These are phyloP conservation scores for Vitis cinerea DNA, from an alignment of 164 flowering plant genomes.

Conservation along the genomic window DNA sequence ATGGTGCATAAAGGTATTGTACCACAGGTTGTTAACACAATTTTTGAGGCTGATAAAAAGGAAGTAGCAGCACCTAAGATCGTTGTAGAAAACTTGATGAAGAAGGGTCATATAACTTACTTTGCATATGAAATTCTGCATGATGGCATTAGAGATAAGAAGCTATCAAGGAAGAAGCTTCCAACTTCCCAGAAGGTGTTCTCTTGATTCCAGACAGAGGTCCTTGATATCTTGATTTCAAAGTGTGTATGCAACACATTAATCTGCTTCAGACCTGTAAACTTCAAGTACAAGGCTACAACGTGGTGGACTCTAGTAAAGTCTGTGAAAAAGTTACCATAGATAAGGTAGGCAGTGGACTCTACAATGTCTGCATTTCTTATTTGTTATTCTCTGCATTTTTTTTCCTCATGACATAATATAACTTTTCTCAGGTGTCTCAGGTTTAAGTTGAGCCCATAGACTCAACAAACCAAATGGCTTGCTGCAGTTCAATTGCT, in stretches of 20 bases:
- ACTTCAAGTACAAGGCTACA: background rate
- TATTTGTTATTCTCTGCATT: background rate
- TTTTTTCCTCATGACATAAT: background rate
- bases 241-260: background rate
- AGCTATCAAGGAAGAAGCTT: constrained; percentile 38
- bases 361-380: background rate
- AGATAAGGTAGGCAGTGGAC: background rate
- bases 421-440: background rate
- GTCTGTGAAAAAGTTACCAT: background rate
- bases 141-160: constrained; percentile 82
- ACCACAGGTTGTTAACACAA: constrained; percentile 74
- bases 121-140: constrained; percentile 68
- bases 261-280: background rate
- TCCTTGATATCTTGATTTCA: background rate
- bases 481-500: background rate
- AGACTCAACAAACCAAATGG: background rate
- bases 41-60: constrained; percentile 72
- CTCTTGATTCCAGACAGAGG: constrained; percentile 3
- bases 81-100: constrained; percentile 77
- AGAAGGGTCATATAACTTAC: constrained; percentile 65
- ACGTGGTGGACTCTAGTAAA: background rate
- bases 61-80: constrained; percentile 88
- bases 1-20: constrained; percentile 77
- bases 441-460: background rate
- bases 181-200: constrained; percentile 15